Conservation (phyloP, 495 filamentous ascomycete species). For the Talaromyces thailandensis region DNA sequence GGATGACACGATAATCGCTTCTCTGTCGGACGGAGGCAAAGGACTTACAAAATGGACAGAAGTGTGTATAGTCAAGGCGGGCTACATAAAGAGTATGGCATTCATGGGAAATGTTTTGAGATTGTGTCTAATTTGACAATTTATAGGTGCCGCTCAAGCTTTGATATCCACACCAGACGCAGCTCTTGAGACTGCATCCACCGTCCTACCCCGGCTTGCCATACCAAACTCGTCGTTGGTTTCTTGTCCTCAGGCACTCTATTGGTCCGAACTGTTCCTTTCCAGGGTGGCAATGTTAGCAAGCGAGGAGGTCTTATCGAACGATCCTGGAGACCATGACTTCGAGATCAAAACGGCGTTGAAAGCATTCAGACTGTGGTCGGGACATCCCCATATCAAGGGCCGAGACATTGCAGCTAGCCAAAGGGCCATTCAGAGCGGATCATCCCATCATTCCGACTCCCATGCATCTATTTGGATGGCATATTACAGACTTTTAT, state of each 20-base stretch:
- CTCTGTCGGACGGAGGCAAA: constrained; percentile 34
- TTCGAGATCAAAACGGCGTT: constrained; percentile 27
- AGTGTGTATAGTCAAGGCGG: constrained; percentile 68
- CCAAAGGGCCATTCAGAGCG: constrained; percentile 7
- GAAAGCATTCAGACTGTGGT: constrained; percentile 31
- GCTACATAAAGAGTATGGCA: constrained; percentile 58
- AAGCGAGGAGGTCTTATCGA: constrained; percentile 42
- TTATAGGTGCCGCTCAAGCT: constrained; percentile 49
- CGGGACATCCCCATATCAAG: constrained; percentile 29
- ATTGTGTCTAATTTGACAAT: constrained; percentile 2
- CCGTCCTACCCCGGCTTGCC: constrained; percentile 50
- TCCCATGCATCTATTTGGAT: constrained; percentile 51
- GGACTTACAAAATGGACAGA: constrained; percentile 60
- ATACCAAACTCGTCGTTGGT: constrained; percentile 19
- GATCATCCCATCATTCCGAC: constrained; percentile 11
- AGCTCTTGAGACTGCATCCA: constrained; percentile 54
- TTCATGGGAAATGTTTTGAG: background rate
- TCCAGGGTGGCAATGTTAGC: constrained; percentile 61
- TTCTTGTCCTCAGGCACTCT: constrained; percentile 44
- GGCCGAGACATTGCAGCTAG: constrained; percentile 28
- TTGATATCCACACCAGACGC: constrained; percentile 42
- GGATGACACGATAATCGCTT: constrained; percentile 37
- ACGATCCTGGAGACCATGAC: constrained; percentile 14
- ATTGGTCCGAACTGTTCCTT: constrained; percentile 72
- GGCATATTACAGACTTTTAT: constrained; percentile 69